A percentile compares a stretch with the other conserved stretches of the same genome.
Conservation (phyloP, 768 basidiomycete species). For the Candolleomyces efflorescens region DNA sequence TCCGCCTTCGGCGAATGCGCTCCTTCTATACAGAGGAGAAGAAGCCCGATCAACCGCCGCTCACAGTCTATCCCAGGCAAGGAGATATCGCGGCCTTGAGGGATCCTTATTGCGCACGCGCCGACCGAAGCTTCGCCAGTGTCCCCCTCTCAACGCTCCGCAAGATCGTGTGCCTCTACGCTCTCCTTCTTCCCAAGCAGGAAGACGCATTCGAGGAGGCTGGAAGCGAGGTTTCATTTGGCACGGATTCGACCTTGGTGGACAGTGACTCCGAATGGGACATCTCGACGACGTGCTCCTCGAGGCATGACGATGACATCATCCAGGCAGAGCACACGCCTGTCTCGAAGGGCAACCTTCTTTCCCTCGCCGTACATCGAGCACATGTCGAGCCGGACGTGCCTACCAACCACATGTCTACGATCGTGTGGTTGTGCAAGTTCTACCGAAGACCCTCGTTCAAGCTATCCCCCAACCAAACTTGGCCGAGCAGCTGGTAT, state of each 20-base stretch:
- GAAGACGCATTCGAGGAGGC: slow-evolving; percentile 7
- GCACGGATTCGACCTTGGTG: slow-evolving; percentile 50
- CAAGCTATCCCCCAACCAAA: not conserved
- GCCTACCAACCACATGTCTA: not conserved
- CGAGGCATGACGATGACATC: slow-evolving; percentile 10
- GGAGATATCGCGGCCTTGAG: slow-evolving; percentile 58
- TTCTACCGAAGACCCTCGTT: not conserved
- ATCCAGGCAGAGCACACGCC: not conserved
- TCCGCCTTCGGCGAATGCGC: not conserved
- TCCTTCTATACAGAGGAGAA: slow-evolving; percentile 10
- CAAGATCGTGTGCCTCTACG: slow-evolving; percentile 62
- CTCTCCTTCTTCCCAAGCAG: slow-evolving; percentile 34
- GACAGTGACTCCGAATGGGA: slow-evolving; percentile 43
- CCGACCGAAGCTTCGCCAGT: slow-evolving; percentile 56
- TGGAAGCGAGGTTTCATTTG: slow-evolving; percentile 26
- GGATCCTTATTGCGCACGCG: slow-evolving; percentile 50
- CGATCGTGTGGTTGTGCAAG: not conserved
- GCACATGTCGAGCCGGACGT: not conserved
- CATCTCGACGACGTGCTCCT: slow-evolving; percentile 10
- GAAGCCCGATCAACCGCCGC: slow-evolving; percentile 20
- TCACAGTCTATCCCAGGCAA: slow-evolving; percentile 53
- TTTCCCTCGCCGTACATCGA: not conserved
- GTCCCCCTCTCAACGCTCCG: slow-evolving; percentile 62
- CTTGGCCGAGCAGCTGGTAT: slow-evolving; percentile 49
- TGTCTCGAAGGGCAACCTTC: slow-evolving; percentile 4